Base-by-base conservation (phyloP, 176 grass and related monocot species). In the Avena eriantha region DNA sequence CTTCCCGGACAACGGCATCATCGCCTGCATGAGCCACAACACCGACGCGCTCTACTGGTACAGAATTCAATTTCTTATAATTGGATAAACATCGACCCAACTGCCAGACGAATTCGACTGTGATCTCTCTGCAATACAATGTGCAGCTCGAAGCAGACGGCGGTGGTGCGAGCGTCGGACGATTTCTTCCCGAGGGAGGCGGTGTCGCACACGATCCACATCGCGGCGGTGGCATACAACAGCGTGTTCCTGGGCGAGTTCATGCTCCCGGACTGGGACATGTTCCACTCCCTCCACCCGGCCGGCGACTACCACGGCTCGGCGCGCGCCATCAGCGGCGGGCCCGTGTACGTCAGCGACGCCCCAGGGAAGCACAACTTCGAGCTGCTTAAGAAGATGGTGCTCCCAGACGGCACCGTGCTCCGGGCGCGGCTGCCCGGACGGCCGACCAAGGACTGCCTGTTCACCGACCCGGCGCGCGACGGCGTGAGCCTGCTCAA, bases 221-320 rank as follows among this genome's bases (percentile, higher is more conserved):
- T 98, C 41, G 94, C 94, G 6, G 89, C 97, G 18, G 97, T 98
- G 61, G 88, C 94, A 6, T 98, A 96, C 87, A 98, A 98, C 87
- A 96, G 93, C 69, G 84, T 98, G 66, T 98, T 98, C 70, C 90
- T 98, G 3, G 97, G 97, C 18, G 97, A 96, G 90, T 91, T 98
- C 88, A 98, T 98, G 97, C 88, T 98, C 35, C 97, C 97, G 34
- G 97, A 96, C 70, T 98, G 97, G 94, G 97, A 98, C 67, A 96
- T 98, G 97, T 98, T 98, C 89, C 97, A 98, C 78, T 96, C 97
- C 8, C 88, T 90, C 4, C 97, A 98, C 73, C 94, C 90, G 0
- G 92, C 97, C 4, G 97, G 93, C 29, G 92, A 96, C 54, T 98
- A 98, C 83, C 97, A 98, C 19, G 97, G 91, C 46, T 96, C 97